These are phyloP conservation scores for Zygoascus bituminiphila DNA, from an alignment of 805 yeast genomes.

Conservation along the genomic window DNA sequence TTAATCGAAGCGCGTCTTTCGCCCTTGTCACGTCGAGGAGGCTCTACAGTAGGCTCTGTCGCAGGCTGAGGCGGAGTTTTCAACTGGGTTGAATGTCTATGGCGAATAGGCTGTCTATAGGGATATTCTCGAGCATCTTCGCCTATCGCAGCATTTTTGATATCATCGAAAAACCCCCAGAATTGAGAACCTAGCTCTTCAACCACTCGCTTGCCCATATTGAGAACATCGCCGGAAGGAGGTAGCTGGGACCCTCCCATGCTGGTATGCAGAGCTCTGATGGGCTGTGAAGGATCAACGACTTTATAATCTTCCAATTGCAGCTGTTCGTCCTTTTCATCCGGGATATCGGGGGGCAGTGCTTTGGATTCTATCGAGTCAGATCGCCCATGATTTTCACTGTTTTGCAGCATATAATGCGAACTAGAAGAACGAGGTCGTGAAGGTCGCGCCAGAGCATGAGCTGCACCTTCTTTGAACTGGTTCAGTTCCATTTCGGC, in stretches of 20 bases:
- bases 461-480: conserved; percentile 22
- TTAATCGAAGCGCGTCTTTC: neutral
- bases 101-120: neutral
- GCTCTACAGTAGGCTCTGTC: neutral
- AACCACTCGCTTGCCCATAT: conserved; percentile 27
- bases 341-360: neutral
- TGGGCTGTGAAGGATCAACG: neutral
- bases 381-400: neutral
- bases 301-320: neutral
- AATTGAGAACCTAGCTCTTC: conserved; percentile 29
- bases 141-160: conserved; percentile 29
- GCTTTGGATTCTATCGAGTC: neutral
- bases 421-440: conserved; percentile 4
- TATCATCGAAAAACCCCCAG: conserved; percentile 30
- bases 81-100: neutral
- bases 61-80: neutral
- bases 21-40: neutral
- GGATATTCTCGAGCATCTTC: conserved; percentile 16
- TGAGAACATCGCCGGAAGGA: conserved; percentile 22
- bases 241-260: conserved; percentile 48
- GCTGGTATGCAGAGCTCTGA: conserved; percentile 86
- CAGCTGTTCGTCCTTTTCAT: neutral
- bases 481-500: conserved; percentile 31
- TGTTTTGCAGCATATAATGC: neutral
- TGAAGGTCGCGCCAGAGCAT: conserved; percentile 13